phyloP scores from a whole-genome alignment of 2,329 filamentous ascomycete genomes.

The Penicillium italicum region DNA sequence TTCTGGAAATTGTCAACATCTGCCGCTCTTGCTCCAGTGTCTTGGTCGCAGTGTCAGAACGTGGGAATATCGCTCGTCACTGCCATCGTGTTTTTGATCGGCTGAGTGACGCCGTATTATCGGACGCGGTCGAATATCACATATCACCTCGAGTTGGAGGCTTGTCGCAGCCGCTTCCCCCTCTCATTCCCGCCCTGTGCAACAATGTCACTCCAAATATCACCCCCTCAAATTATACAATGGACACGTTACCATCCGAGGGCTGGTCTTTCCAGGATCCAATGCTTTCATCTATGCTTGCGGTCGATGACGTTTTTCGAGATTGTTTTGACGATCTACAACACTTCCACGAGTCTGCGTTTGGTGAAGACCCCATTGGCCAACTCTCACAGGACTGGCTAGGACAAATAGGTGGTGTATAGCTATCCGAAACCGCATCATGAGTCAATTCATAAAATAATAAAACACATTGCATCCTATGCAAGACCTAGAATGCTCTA shows the following conservation, averaged over 20 bases:
- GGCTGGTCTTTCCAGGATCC: too few relatives aligned
- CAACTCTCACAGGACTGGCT: constrained; percentile 36
- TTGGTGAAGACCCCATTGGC: constrained; percentile 28
- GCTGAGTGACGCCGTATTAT: constrained; percentile 43
- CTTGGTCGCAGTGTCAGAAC: constrained; percentile 44
- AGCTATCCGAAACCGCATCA: too few relatives aligned
- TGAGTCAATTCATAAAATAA: too few relatives aligned
- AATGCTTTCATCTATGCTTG: background rate
- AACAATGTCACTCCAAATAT: too few relatives aligned
- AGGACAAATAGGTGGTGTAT: constrained; percentile 22
- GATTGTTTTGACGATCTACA: constrained; percentile 39
- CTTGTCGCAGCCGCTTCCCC: too few relatives aligned
- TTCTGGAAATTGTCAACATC: constrained; percentile 28
- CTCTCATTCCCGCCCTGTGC: too few relatives aligned
- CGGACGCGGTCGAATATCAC: constrained; percentile 39
- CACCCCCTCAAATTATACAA: too few relatives aligned
- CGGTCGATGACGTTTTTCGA: constrained; percentile 39
- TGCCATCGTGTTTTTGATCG: constrained; percentile 46
- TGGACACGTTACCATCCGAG: too few relatives aligned
- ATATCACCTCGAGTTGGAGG: constrained; percentile 13
- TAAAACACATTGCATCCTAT: too few relatives aligned
- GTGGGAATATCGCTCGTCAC: constrained; percentile 41
- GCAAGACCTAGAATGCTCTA: too few relatives aligned
- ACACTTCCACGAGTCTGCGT: constrained; percentile 20
- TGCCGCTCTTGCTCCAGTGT: constrained; percentile 46